These are phyloP conservation scores for Fagopyrum esculentum DNA, from an alignment of 148 eudicot genomes.

Conservation along the genomic window DNA sequence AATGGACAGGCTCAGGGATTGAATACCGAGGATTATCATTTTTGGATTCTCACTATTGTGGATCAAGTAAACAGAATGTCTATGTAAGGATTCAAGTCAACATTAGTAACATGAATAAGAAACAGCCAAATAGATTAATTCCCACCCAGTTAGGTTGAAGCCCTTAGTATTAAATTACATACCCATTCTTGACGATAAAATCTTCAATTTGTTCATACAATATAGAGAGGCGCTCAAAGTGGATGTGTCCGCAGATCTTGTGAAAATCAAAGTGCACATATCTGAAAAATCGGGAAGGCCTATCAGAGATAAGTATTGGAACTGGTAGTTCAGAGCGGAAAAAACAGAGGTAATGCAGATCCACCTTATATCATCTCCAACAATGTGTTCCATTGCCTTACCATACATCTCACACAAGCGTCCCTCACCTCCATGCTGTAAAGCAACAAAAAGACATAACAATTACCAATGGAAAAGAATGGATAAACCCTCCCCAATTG, in stretches of 20 bases:
- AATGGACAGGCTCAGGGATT: too few relatives aligned
- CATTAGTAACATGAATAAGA: too few relatives aligned
- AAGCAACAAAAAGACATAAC: constrained; percentile 12
- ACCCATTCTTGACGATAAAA: constrained; percentile 82
- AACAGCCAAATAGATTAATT: too few relatives aligned
- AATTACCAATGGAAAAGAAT: background rate
- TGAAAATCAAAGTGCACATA: constrained; percentile 95
- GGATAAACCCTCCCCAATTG: background rate
- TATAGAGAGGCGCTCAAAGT: constrained; percentile 82
- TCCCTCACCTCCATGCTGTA: constrained; percentile 91
- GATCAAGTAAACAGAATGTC: too few relatives aligned
- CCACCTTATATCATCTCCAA: constrained; percentile 71
- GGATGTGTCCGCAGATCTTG: constrained; percentile 76
- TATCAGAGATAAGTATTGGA: constrained; percentile 1
- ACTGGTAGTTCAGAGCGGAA: background rate
- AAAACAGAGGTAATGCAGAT: constrained; percentile 1
- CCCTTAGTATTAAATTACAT: constrained; percentile 2
- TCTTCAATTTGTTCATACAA: constrained; percentile 81
- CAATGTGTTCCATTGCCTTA: constrained; percentile 56
- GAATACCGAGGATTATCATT: too few relatives aligned
- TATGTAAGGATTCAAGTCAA: too few relatives aligned
- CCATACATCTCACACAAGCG: constrained; percentile 69
- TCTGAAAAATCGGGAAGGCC: constrained; percentile 27
- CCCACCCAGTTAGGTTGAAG: background rate
- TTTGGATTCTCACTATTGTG: too few relatives aligned